Base-by-base conservation (phyloP, 2,329 filamentous ascomycete genomes). In the Canariomyces notabilis region DNA sequence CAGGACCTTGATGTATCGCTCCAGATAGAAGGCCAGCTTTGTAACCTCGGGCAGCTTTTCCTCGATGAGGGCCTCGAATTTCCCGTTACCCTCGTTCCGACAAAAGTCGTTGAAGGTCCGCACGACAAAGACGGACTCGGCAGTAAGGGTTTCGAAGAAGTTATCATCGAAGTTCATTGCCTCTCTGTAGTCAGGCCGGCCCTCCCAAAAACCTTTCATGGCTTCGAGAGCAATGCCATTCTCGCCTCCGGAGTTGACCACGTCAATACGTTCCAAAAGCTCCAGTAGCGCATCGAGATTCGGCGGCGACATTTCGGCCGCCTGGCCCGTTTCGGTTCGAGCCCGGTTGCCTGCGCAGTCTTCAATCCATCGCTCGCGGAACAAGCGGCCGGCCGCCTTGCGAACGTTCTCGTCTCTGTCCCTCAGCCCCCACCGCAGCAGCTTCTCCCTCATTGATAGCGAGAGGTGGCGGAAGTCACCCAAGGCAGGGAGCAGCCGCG, bases 361-460 rank as follows among this genome's bases (percentile, higher is more conserved):
- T 61, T 97, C 91, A 51, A 98, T 91, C 93, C 93, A 98, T n/a
- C 89, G 81, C 61, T 96, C 90, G 51, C 86, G 82, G 69, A 98
- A 98, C 6, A 97, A 74, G 37, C 87, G 84, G 6, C 87, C 89
- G 3, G 93, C 87, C 7, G 91, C 91, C 64, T 95, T 95, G 42
- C 90, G 82, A 11, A 98, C 93, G 57, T 86, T 89, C 56, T 97
- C 91, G 56, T 98, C 93, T 65, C 93, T 81, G 64, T 98, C 93
- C 32, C 90, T 82, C 33, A 98, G 72, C 41, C 93, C 93, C 93
- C 93, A 98, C 32, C 93, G 81, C 21, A 98, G 76, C 23, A 98
- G 75, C 66, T 97, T 97, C 67, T 98, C 93, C 61, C 93, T 78
- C 83, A 97, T 95, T 2, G 87, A 89, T 19, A 98, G 75, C 9